These are phyloP conservation scores for Neonectria ditissima DNA, from an alignment of 2,329 filamentous ascomycete species.

Conservation along the genomic window DNA sequence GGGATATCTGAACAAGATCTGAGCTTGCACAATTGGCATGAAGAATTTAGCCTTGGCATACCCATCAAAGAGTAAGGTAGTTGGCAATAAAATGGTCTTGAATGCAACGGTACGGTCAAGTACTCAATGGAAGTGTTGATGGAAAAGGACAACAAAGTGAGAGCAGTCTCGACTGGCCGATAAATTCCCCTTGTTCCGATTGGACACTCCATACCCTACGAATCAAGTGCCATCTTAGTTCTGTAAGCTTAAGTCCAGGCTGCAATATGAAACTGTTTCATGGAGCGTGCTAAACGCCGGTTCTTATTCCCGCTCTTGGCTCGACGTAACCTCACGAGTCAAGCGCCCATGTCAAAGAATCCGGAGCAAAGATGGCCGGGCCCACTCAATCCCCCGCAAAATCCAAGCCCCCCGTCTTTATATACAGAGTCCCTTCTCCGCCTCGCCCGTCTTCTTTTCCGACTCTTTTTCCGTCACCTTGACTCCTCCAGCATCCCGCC, in stretches of 20 bases:
- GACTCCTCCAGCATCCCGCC: neutral
- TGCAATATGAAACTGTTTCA: too few relatives aligned
- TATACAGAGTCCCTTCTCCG: constrained; percentile 6
- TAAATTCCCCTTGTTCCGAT: neutral
- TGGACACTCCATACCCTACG: too few relatives aligned
- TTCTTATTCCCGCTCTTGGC: too few relatives aligned
- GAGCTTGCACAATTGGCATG: neutral
- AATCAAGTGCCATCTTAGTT: too few relatives aligned
- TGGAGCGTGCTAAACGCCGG: too few relatives aligned
- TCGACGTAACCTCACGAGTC: neutral
- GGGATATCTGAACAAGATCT: neutral
- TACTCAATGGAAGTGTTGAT: neutral
- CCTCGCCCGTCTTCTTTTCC: constrained; percentile 13
- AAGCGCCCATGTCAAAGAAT: neutral
- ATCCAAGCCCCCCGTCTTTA: neutral
- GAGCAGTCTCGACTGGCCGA: neutral
- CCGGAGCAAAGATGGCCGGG: neutral
- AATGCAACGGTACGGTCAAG: neutral
- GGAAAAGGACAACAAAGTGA: neutral
- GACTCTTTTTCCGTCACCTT: constrained; percentile 21
- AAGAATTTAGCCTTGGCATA: neutral
- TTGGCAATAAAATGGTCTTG: neutral
- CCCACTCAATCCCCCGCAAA: constrained; percentile 7
- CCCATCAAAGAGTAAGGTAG: neutral
- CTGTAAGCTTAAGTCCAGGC: too few relatives aligned